Conservation (phyloP, 2,329 filamentous ascomycete species). For the Nigrospora osmanthi region DNA sequence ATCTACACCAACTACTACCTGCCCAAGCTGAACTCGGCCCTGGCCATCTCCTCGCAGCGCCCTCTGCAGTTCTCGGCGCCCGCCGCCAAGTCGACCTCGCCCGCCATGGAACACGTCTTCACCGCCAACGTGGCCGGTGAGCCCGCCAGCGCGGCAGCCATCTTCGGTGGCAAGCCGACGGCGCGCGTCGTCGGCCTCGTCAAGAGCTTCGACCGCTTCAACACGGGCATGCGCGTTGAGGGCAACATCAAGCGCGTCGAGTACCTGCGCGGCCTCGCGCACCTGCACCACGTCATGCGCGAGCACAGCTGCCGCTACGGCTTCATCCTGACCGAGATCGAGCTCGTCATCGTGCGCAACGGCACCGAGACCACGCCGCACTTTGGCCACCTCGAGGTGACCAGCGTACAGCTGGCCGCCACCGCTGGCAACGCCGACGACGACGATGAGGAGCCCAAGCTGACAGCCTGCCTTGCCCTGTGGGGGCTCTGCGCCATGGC, state of each 20-base stretch:
- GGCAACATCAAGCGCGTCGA: conserved; percentile 78
- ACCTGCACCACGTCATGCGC: conserved; percentile 86
- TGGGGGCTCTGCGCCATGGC: conserved; percentile 73
- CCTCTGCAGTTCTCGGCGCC: conserved; percentile 48
- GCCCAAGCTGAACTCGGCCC: conserved; percentile 78
- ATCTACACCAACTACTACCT: conserved; percentile 75
- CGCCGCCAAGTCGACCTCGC: conserved; percentile 21
- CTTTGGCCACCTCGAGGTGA: conserved; percentile 83
- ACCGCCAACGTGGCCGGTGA: conserved; percentile 55
- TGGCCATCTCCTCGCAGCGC: conserved; percentile 64
- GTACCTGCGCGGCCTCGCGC: conserved; percentile 79
- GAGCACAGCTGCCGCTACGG: conserved; percentile 90
- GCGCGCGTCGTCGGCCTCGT: conserved; percentile 59
- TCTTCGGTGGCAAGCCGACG: conserved; percentile 38
- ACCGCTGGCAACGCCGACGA: conserved; percentile 22
- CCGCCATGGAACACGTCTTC: conserved; percentile 49
- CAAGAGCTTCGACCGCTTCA: conserved; percentile 89
- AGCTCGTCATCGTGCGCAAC: conserved; percentile 82
- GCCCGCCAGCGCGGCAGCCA: conserved; percentile 44
- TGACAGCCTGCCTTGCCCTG: conserved; percentile 67
- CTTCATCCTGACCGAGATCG: conserved; percentile 94
- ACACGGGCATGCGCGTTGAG: conserved; percentile 86
- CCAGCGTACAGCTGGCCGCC: conserved; percentile 48
- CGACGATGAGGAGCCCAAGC: conserved; percentile 30
- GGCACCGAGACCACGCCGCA: conserved; percentile 65